Conservation (phyloP, 495 filamentous ascomycete genomes). For the Penicillium macrosclerotiorum region DNA sequence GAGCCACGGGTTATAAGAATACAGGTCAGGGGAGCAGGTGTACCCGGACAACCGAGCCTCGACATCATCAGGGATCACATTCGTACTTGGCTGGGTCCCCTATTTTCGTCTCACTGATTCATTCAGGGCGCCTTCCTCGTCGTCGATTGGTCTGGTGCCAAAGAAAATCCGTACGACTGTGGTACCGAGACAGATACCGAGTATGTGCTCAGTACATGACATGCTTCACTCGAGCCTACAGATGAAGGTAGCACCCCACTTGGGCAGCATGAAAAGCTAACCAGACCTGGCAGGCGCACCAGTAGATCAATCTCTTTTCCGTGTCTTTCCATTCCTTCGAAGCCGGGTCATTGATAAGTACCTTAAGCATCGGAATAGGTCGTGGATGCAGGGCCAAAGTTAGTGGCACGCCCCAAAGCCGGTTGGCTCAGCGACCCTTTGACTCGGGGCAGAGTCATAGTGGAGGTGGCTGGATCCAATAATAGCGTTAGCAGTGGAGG, state of each 20-base stretch:
- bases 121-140: background rate
- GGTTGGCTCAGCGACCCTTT: conserved; percentile 20
- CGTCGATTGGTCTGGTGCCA: conserved; percentile 6
- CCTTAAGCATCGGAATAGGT: background rate
- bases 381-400: conserved; percentile 11
- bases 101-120: background rate
- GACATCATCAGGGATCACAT: background rate
- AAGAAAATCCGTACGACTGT: conserved; percentile 9
- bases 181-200: conserved; percentile 9
- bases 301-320: conserved; percentile 3
- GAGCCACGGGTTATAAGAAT: background rate
- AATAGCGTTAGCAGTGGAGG: background rate
- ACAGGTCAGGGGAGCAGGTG: background rate
- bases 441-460: no score
- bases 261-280: conserved; percentile 11
- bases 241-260: no score
- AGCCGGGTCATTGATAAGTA: conserved; percentile 11
- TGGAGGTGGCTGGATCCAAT: conserved; percentile 14
- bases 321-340: conserved; percentile 7
- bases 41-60: no score
- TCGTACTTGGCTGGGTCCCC: background rate
- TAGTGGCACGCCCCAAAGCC: conserved; percentile 9
- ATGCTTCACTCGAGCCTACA: no score
- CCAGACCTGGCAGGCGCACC: conserved; percentile 4
- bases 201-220: no score